phyloP scores from a whole-genome alignment of 2,329 filamentous ascomycete species.

The Phyllosticta citribraziliensis region DNA sequence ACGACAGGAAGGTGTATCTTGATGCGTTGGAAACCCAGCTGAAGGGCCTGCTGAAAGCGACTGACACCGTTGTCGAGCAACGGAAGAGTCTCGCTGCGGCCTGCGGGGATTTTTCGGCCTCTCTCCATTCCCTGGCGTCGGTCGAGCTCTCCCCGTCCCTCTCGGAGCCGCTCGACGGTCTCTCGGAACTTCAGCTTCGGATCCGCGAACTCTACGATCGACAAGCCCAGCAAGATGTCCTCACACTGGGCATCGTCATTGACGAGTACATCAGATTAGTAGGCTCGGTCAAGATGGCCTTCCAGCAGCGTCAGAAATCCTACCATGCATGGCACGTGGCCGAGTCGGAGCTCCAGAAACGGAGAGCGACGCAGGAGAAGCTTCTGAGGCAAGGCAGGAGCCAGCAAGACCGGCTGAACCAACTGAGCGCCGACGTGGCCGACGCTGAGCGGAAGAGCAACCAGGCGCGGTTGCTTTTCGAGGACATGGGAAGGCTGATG shows the following conservation, averaged over 20 bases:
- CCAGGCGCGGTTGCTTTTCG: conserved; percentile 80
- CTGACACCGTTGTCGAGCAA: conserved; percentile 85
- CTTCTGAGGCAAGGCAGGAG: conserved; percentile 88
- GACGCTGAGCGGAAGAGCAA: conserved; percentile 91
- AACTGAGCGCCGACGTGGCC: conserved; percentile 85
- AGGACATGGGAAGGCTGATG: conserved; percentile 96
- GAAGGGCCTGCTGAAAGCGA: conserved; percentile 81
- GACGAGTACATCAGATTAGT: conserved; percentile 97
- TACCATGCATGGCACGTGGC: conserved; percentile 91
- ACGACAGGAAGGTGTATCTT: conserved; percentile 88
- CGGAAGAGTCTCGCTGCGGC: conserved; percentile 90
- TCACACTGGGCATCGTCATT: conserved; percentile 93
- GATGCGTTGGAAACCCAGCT: conserved; percentile 89
- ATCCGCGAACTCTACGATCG: conserved; percentile 93
- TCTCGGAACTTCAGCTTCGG: conserved; percentile 87
- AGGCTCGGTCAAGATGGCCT: conserved; percentile 87
- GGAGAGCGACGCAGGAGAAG: conserved; percentile 83
- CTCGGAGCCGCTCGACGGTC: conserved; percentile 77
- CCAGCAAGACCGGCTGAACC: conserved; percentile 89
- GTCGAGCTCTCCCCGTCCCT: conserved; percentile 86
- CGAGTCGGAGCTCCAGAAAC: conserved; percentile 83
- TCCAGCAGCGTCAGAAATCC: conserved; percentile 84
- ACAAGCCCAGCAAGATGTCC: conserved; percentile 90
- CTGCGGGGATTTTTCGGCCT: conserved; percentile 85
- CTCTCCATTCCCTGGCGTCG: conserved; percentile 81